A percentile compares a stretch with the other conserved stretches of the same genome.
Conservation (phyloP, 2,329 filamentous ascomycete genomes). For the Aspergillus floridensis region DNA sequence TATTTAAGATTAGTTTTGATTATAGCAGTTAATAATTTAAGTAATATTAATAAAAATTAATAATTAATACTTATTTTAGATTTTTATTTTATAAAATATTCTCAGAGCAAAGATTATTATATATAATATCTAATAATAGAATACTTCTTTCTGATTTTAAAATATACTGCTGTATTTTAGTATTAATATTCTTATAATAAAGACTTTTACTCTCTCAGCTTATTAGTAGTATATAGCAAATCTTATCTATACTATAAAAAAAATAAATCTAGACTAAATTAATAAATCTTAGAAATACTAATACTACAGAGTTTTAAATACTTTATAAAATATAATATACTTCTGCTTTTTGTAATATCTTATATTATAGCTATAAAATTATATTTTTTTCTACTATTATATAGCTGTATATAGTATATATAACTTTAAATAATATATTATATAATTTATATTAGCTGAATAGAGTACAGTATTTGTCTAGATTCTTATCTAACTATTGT, state of each 20-base stretch:
- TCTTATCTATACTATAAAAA: constrained; percentile 23
- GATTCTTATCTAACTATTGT: constrained; percentile 26
- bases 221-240: background rate
- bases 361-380: constrained; percentile 24
- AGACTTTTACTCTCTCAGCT: background rate
- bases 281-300: constrained; percentile 24
- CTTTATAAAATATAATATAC: constrained; percentile 4
- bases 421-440: constrained; percentile 31
- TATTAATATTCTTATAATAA: background rate
- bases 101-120: background rate
- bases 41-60: background rate
- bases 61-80: background rate
- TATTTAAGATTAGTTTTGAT: too few species aligned
- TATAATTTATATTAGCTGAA: constrained; percentile 24
- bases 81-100: background rate
- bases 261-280: constrained; percentile 27
- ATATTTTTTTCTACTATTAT: constrained; percentile 33
- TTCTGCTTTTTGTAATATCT: constrained; percentile 25
- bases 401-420: constrained; percentile 25
- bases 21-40: too few species aligned
- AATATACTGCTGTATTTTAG: background rate
- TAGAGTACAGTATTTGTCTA: constrained; percentile 24
- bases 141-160: background rate
- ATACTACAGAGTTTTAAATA: too few species aligned
- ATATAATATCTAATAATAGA: background rate